These are phyloP conservation scores for Huiozyma naganishii DNA, from an alignment of 805 yeast genomes.

Conservation along the genomic window DNA sequence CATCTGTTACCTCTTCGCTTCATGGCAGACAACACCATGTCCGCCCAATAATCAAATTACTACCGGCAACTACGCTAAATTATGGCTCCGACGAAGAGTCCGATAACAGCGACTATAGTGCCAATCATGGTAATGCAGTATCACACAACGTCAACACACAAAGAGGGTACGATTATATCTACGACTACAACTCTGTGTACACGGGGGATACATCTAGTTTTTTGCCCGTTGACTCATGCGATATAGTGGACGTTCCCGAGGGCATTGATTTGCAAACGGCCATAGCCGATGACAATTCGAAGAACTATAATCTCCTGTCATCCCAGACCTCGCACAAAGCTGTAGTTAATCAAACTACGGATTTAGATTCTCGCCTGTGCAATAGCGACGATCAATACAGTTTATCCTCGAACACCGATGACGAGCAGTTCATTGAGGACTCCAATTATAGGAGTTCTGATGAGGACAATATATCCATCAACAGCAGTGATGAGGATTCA, in stretches of 20 bases:
- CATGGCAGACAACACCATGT: not conserved
- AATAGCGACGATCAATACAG: constrained; percentile 9
- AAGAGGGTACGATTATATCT: constrained; percentile 68
- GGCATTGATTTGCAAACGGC: constrained; percentile 26
- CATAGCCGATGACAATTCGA: constrained; percentile 18
- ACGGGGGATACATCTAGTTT: constrained; percentile 36
- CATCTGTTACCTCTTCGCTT: constrained; percentile 16
- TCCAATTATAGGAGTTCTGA: constrained; percentile 15
- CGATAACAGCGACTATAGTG: constrained; percentile 27
- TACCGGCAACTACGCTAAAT: constrained; percentile 83
- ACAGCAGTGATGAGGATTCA: constrained; percentile 8
- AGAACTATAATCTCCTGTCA: constrained; percentile 1
- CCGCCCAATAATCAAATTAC: constrained; percentile 53
- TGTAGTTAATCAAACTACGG: not conserved
- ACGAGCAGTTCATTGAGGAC: constrained; percentile 18
- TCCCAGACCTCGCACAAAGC: not conserved
- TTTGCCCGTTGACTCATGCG: constrained; percentile 26
- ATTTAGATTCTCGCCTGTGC: not conserved
- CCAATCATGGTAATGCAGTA: constrained; percentile 37
- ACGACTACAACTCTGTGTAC: constrained; percentile 73
- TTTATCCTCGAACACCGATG: constrained; percentile 11
- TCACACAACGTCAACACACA: constrained; percentile 64
- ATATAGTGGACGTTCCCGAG: constrained; percentile 28
- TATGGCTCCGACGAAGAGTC: constrained; percentile 57
- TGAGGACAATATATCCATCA: constrained; percentile 11